Percentiles rank a stretch among this genome's conserved stretches.
Evolutionary conservation across 1,284 basidiomycete species (phyloP).

Genomic region (Neolentinus lepideus): DNA sequence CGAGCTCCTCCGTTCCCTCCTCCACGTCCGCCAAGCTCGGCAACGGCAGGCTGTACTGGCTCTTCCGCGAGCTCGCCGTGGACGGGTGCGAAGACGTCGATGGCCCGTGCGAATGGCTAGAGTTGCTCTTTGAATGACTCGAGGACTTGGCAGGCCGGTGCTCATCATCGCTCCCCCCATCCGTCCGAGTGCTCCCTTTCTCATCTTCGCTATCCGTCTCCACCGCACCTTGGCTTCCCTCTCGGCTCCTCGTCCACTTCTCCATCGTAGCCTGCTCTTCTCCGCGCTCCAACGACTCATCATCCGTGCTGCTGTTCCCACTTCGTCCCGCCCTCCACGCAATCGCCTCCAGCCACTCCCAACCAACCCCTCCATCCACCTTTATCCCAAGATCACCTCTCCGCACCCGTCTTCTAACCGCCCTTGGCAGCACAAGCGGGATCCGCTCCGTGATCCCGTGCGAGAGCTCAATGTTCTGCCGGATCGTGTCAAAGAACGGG

Average conservation of each 20-base stretch:
- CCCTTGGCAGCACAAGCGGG: constrained; percentile 62
- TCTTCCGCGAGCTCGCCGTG: background rate
- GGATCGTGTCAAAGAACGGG: constrained; percentile 93
- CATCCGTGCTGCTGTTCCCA: background rate
- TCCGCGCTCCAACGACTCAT: constrained; percentile 11
- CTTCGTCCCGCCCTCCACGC: background rate
- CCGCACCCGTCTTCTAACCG: constrained; percentile 52
- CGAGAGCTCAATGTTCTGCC: constrained; percentile 89
- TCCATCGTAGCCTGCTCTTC: constrained; percentile 9
- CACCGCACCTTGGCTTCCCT: constrained; percentile 9
- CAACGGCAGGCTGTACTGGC: constrained; percentile 6
- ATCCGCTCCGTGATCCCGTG: constrained; percentile 82
- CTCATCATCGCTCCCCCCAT: constrained; percentile 8
- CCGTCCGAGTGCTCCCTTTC: constrained; percentile 4
- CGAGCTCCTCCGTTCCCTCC: constrained; percentile 73
- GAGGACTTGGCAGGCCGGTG: constrained; percentile 3
- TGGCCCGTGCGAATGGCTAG: too few species aligned
- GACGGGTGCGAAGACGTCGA: background rate
- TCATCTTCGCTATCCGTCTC: constrained; percentile 8
- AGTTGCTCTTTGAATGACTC: too few species aligned
- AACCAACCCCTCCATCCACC: background rate
- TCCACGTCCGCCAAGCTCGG: constrained; percentile 35
- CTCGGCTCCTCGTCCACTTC: constrained; percentile 11
- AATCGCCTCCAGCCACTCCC: background rate
- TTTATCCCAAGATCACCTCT: constrained; percentile 16